phyloP scores from a whole-genome alignment of 2,329 filamentous ascomycete species.

The Aureobasidium sp. region DNA sequence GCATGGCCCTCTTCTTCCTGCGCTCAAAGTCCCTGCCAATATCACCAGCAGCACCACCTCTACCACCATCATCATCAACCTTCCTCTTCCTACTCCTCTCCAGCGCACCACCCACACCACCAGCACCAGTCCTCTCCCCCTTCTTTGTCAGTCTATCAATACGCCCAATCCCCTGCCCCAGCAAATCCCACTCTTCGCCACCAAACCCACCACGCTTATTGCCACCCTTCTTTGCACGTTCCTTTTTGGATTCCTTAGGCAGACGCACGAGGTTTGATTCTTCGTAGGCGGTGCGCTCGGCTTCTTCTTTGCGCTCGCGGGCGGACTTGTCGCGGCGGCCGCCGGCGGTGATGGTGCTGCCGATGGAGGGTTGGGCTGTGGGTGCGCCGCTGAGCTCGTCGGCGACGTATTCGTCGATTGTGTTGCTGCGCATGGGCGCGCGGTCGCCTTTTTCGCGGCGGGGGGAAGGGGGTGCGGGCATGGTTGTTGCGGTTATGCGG shows the following conservation, averaged over 20 bases:
- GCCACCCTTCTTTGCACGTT: constrained; percentile 54
- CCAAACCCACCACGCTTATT: constrained; percentile 55
- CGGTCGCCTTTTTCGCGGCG: constrained; percentile 56
- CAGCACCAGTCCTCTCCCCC: constrained; percentile 36
- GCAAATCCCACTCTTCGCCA: constrained; percentile 84
- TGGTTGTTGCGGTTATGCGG: constrained; percentile 75
- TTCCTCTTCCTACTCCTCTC: constrained; percentile 86
- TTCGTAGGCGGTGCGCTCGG: constrained; percentile 78
- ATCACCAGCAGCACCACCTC: constrained; percentile 55
- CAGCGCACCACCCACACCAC: constrained; percentile 51
- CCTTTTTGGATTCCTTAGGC: constrained; percentile 83
- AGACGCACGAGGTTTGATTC: constrained; percentile 86
- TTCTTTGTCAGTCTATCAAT: constrained; percentile 76
- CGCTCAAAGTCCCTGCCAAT: constrained; percentile 19
- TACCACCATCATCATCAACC: constrained; percentile 61
- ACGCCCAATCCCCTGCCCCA: constrained; percentile 78
- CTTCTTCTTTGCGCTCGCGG: constrained; percentile 67
- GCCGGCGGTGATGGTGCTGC: constrained; percentile 70
- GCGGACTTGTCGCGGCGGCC: constrained; percentile 75
- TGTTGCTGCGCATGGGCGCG: constrained; percentile 65
- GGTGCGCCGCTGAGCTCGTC: constrained; percentile 79
- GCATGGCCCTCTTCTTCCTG: constrained; percentile 19
- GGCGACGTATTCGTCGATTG: constrained; percentile 85
- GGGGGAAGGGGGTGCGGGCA: constrained; percentile 48
- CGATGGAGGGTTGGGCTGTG: constrained; percentile 80